Base-by-base conservation (phyloP, 2,329 filamentous ascomycete species). In the Simplicillium aogashimaense region DNA sequence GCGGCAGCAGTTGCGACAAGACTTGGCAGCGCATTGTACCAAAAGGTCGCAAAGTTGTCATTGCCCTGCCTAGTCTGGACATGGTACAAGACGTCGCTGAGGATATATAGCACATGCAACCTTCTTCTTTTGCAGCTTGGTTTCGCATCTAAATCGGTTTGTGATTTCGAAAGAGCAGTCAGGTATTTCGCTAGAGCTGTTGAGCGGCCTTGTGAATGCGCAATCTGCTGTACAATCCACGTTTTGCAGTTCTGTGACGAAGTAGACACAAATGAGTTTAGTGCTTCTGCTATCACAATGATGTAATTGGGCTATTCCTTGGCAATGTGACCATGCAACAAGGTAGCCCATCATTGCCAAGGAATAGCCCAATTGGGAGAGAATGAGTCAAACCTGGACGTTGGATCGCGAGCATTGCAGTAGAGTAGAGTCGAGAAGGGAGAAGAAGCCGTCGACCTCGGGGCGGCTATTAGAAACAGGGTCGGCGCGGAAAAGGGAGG, bases 51-150 rank as follows among this genome's bases (percentile, higher is more conserved):
- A 48, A 87, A 71, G 42, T 67, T 63, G 38, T 67, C 59, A 33
- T 70, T 63, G 38, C 70, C 62, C 33, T 66, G 66, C 37, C 69
- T 65, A 44, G 74, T 65, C 47, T 76, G 72, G 43, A 72, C 67
- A 54, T 89, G 82, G 55, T 88, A 80, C 17, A 94, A 67, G 18
- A 86, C 64, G 59, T 95, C 88, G 60, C 79, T 89, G 44, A 92
- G 52, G 33, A 94, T 61, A 58, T 90, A 89, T 6, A 94, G 69
- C 6, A 92, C 59, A 59, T 90, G 81, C 12, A 94, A 68, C 13
- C 81, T 75, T 52, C 77, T 83, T 45, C 86, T 76, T 54, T 77
- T 80, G 28, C 72, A 63, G 36, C 80, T 85, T 3, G 76, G 67
- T 46, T 46, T 48, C 35, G 44, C 49, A 14, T 56, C 50, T 35